Evolutionary conservation across 495 filamentous ascomycete genomes (phyloP).

Genomic region (Annulohypoxylon maeteangense): DNA sequence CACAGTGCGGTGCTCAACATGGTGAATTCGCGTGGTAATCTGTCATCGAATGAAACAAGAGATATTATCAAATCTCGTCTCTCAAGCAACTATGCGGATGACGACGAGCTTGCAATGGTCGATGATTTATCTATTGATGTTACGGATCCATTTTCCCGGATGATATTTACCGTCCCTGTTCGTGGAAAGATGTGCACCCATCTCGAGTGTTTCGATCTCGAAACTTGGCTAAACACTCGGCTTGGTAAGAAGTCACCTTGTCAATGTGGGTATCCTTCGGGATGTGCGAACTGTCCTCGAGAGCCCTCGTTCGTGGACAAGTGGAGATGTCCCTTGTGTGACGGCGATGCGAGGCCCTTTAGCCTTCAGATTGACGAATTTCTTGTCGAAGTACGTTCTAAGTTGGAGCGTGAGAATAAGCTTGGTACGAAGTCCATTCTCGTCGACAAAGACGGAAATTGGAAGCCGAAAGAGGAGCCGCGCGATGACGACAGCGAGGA

Average conservation of each 20-base stretch:
- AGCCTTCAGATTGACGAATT: conserved; percentile 76
- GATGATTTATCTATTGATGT: conserved; percentile 75
- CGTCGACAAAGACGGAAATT: conserved; percentile 67
- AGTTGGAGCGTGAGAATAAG: conserved; percentile 55
- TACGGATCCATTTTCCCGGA: conserved; percentile 77
- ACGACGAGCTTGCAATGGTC: conserved; percentile 76
- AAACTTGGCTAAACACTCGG: conserved; percentile 77
- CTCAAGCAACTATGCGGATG: conserved; percentile 44
- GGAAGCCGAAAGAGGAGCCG: conserved; percentile 57
- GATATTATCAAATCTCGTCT: conserved; percentile 64
- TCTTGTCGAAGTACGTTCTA: conserved; percentile 65
- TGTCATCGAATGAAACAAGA: conserved; percentile 52
- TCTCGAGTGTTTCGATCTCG: conserved; percentile 88
- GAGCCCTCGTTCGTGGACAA: conserved; percentile 72
- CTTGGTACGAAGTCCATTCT: conserved; percentile 67
- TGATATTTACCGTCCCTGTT: conserved; percentile 75
- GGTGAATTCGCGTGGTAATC: conserved; percentile 50
- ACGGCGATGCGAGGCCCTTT: conserved; percentile 75
- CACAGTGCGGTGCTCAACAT: conserved; percentile 61
- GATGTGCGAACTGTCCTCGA: conserved; percentile 46
- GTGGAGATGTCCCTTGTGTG: conserved; percentile 87
- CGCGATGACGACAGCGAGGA: conserved; percentile 43
- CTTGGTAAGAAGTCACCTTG: conserved; percentile 52
- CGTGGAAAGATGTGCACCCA: conserved; percentile 71
- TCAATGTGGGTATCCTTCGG: conserved; percentile 43